Base-by-base conservation (phyloP, 345 rosid genomes). In the Kandelia obovata region DNA sequence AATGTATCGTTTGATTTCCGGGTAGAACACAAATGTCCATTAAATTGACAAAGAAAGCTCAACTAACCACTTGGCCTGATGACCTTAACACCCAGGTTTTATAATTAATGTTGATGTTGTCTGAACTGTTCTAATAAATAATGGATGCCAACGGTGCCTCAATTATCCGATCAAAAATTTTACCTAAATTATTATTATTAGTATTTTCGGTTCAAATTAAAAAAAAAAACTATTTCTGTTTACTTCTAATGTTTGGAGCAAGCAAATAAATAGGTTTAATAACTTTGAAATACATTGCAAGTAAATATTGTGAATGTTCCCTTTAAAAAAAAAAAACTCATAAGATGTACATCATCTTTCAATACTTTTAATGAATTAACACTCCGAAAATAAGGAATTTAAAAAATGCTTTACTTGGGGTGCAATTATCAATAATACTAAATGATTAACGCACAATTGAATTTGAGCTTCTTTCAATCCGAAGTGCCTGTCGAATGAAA, bases 31-130 rank as follows among this genome's bases (percentile, higher is more conserved):
- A 64, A 2, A 59, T 30, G 26, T 21, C 57, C 10, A 23, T 8
- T 71, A 6, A 6, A 26, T 51, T 67, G 76, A 68, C 34, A 35
- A 70, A 32, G 79, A 82, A 65, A 73, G 75, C 68, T 60, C 59
- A 68, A 76, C 73, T 57, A 76, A 78, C 61, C 67, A 43, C 39
- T 43, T 52, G 47, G 56, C n/a, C 16, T 35, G 58, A 72, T 58
- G 61, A 53, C 65, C 69, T 58, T 57, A 55, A 57, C 72, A 59
- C 30, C 53, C 21, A 13, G 5, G 9, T 10, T 59, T 52, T 62
- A 25, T 66, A 47, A 31, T 58, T 66, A 47, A 31, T 58, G 72
- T 11, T 7, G 10, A 60, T 2, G 49, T 21, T 67, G 26, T 55
- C 17, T 39, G 27, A 47, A 19, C 6, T 7, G 15, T 52, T 31